phyloP scores from a whole-genome alignment of 2,329 filamentous ascomycete genomes.

The Xylogone sp. region DNA sequence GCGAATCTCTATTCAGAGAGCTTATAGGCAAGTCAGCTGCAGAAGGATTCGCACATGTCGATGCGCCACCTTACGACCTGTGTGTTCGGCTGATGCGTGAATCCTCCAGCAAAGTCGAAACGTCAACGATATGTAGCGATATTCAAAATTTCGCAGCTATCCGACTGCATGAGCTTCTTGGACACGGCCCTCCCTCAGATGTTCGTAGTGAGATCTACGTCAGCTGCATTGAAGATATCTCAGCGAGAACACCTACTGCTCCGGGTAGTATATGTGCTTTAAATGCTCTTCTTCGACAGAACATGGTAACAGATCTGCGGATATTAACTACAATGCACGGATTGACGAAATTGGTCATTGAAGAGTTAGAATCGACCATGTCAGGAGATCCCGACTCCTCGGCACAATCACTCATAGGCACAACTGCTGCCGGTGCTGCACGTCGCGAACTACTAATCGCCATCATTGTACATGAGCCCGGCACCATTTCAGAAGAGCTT shows the following conservation, averaged over 20 bases:
- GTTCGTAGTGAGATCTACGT: slow-evolving; percentile 61
- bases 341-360: slow-evolving; percentile 57
- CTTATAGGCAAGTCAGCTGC: slow-evolving; percentile 40
- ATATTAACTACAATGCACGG: slow-evolving; percentile 58
- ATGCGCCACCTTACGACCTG: slow-evolving; percentile 47
- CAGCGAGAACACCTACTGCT: slow-evolving; percentile 56
- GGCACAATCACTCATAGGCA: slow-evolving; percentile 19
- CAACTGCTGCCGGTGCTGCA: slow-evolving; percentile 44
- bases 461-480: slow-evolving; percentile 58
- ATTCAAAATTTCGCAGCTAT: slow-evolving; percentile 61
- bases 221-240: slow-evolving; percentile 66
- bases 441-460: slow-evolving; percentile 54
- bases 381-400: slow-evolving; percentile 16
- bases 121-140: slow-evolving; percentile 54
- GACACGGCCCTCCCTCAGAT: slow-evolving; percentile 47
- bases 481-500: slow-evolving; percentile 57
- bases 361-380: slow-evolving; percentile 53
- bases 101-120: slow-evolving; percentile 54
- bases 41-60: slow-evolving; percentile 30
- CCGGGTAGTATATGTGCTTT: slow-evolving; percentile 72
- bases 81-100: slow-evolving; percentile 69
- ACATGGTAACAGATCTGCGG: slow-evolving; percentile 48
- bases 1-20: slow-evolving; percentile 50
- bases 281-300: slow-evolving; percentile 41
- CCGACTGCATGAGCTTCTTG: slow-evolving; percentile 58